Evolutionary conservation across 2,329 filamentous ascomycete species (phyloP).

Genomic region (Botrytis sinoallii): DNA sequence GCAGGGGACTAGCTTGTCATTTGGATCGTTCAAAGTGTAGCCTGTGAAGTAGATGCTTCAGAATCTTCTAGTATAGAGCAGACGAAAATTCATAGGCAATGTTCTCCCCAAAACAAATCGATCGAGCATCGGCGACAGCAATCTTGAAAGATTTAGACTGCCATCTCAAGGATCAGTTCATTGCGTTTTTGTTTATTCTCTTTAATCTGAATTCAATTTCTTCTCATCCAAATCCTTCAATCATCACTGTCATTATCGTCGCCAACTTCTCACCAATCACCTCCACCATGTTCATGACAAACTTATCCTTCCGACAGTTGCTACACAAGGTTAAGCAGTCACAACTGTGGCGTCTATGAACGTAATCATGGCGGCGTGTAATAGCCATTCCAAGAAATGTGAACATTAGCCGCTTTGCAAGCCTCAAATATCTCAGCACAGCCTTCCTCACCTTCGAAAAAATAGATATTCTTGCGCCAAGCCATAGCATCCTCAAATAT

Average conservation of each 20-base stretch:
- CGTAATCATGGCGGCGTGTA: background rate
- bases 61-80: background rate
- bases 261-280: background rate
- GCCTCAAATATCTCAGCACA: background rate
- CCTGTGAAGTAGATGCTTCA: background rate
- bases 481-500: background rate
- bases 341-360: background rate
- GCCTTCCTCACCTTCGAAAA: background rate
- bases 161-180: too few species aligned
- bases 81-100: background rate
- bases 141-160: too few species aligned
- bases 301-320: background rate
- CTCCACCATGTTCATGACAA: background rate
- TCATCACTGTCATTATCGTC: background rate
- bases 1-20: background rate
- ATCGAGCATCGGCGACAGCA: too few species aligned
- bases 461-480: background rate
- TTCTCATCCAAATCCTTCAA: background rate
- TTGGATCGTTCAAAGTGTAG: background rate
- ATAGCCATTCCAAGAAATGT: background rate
- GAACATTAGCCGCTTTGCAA: background rate
- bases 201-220: background rate
- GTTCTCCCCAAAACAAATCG: background rate
- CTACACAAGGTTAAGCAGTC: background rate
- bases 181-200: background rate